These are phyloP conservation scores for Talaromyces sp. DNA, from an alignment of 2,329 filamentous ascomycete genomes.

Conservation along the genomic window DNA sequence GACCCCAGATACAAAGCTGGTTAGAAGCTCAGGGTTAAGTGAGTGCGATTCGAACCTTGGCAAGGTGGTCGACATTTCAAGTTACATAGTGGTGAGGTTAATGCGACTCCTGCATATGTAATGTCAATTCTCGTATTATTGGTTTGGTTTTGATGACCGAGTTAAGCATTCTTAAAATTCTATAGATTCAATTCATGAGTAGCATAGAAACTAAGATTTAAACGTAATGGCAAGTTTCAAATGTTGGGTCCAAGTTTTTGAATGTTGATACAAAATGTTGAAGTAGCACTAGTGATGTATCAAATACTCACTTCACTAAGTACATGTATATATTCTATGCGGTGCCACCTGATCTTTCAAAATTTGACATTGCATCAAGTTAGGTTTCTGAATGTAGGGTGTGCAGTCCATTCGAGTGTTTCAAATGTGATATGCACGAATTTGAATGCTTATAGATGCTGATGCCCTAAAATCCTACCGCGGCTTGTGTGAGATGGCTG, in stretches of 20 bases:
- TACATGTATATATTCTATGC: no score
- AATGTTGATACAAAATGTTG: no score
- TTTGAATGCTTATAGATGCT: neutral
- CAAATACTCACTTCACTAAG: no score
- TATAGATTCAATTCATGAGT: neutral
- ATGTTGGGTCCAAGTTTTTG: no score
- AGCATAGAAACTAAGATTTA: no score
- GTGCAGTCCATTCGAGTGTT: neutral
- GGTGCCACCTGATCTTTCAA: no score
- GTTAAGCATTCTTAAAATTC: neutral
- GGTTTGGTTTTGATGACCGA: neutral
- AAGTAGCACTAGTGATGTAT: no score
- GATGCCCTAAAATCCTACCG: neutral
- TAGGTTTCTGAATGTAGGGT: no score
- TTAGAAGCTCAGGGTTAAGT: neutral
- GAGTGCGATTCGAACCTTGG: neutral
- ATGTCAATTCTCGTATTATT: neutral
- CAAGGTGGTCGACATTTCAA: no score
- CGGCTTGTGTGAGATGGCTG: neutral
- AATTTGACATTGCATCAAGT: no score
- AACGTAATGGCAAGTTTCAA: no score
- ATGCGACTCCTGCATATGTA: neutral
- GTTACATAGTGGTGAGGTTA: no score
- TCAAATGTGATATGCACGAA: neutral
- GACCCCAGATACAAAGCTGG: neutral